Evolutionary conservation across 257 asterid genomes (phyloP).

Genomic region (Fraxinus quadrangulata): DNA sequence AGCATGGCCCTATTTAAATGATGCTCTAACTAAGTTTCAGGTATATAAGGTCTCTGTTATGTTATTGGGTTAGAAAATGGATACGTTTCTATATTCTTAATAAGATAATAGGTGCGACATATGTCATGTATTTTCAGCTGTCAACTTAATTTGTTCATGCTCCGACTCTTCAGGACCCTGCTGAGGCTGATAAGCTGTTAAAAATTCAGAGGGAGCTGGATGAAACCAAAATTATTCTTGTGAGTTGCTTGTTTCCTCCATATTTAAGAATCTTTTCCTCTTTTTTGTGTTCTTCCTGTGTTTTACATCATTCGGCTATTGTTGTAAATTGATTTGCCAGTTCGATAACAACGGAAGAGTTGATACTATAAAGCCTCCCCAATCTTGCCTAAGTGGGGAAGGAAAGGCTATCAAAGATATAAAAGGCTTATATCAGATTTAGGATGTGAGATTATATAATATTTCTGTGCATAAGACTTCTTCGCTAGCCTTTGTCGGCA

Average conservation of each 20-base stretch:
- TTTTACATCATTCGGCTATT: neutral
- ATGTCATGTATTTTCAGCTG: neutral
- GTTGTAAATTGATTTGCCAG: neutral
- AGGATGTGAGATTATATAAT: too few relatives aligned
- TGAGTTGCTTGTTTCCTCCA: conserved; percentile 24
- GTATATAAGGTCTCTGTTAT: neutral
- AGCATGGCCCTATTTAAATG: conserved; percentile 77
- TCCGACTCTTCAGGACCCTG: conserved; percentile 43
- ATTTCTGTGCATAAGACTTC: neutral
- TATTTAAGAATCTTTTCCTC: neutral
- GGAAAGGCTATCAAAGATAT: neutral
- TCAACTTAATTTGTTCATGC: neutral
- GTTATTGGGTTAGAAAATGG: neutral
- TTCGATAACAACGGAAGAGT: neutral
- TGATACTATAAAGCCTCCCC: neutral
- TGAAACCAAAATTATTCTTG: conserved; percentile 59
- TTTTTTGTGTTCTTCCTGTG: neutral
- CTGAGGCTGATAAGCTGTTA: conserved; percentile 56
- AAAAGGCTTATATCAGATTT: neutral
- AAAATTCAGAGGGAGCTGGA: conserved; percentile 57
- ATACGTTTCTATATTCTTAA: neutral
- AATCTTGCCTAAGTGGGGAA: neutral
- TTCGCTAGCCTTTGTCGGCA: neutral
- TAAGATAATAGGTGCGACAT: neutral
- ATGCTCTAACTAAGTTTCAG: conserved; percentile 51